Base-by-base conservation (phyloP, 148 eudicot species). In the Polygonum maritimum region DNA sequence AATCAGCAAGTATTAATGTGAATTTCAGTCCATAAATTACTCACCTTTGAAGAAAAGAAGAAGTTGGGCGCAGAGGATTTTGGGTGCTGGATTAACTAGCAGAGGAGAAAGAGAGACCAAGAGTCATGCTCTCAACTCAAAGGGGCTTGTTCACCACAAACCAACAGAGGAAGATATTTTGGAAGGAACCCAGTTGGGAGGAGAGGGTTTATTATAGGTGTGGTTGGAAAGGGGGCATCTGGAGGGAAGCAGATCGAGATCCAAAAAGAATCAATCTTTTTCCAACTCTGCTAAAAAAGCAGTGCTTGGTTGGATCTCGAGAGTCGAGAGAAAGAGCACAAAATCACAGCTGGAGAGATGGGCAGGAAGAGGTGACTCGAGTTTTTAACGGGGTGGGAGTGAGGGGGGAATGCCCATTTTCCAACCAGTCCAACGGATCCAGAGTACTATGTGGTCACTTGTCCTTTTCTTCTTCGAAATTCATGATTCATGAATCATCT, bases 401-500 rank as follows among this genome's bases (percentile, higher is more conserved):
- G 63, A 57, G 63, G 63, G 63, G 8, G 26, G 16, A 57, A 21
- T 57, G 47, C 10, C 21, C 1, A 55, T 7, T 15, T 67, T 67
- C 71, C 71, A 67, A 65, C 40, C 71, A 65, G 71, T 65, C 71
- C 40, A 65, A 67, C 44, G 19, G 19, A 67, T 35, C 21, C 71
- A 36, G 21, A 26, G 22, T 10, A 52, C 21, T 52, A n/a, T 4
- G 19, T 62, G 4, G 36, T 11, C 38, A 62, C 16, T 36, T 16
- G 71, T 67, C 71, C 45, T 67, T 26, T 14, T 60, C 69, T 26
- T 58, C 67, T 60, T 60, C 69, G 31, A 26, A 54, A 54, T 54
- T 54, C 60, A 54, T 54, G 47, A 44, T 6, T 44, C 57, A 14
- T 57, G 11, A 67, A 67, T 67, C 44, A 67, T 67, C 71, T 15